These are phyloP conservation scores for Bothriochloa decipiens DNA, from an alignment of 176 grass and related monocot species.

Conservation along the genomic window DNA sequence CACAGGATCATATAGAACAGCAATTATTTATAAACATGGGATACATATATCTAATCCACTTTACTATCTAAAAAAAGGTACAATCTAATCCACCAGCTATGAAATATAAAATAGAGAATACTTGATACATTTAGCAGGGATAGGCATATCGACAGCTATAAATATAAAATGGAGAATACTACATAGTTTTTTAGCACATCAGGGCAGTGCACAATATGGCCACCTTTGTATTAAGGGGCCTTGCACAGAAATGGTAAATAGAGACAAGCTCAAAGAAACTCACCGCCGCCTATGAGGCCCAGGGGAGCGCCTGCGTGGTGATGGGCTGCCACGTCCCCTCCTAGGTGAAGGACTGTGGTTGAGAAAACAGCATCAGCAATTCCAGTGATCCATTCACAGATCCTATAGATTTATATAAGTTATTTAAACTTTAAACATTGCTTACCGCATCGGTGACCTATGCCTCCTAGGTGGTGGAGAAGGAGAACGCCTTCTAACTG, in stretches of 20 bases:
- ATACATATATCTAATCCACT: background rate
- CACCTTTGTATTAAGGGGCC: background rate
- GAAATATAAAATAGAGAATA: background rate
- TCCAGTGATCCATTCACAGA: background rate
- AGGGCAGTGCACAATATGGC: background rate
- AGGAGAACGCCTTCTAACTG: constrained; percentile 83
- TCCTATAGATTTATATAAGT: constrained; percentile 1
- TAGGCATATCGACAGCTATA: background rate
- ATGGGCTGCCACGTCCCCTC: constrained; percentile 75
- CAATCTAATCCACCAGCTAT: background rate
- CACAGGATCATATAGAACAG: background rate
- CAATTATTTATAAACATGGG: background rate
- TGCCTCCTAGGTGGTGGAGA: constrained; percentile 80
- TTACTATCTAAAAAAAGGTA: background rate
- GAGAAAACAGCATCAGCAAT: constrained; percentile 29
- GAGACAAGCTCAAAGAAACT: constrained; percentile 39
- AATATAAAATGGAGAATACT: constrained; percentile 7
- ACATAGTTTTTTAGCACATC: background rate
- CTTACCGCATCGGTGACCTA: constrained; percentile 77
- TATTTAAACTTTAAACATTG: background rate
- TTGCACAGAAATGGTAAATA: background rate
- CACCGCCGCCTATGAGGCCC: constrained; percentile 79
- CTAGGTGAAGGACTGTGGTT: constrained; percentile 73
- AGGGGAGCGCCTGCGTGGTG: constrained; percentile 77
- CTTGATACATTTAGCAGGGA: background rate